Evolutionary conservation across 192 early-diverging fungal species (phyloP), one percentile per base, ranked within the genome.

Genomic region (Backusella luteola): DNA sequence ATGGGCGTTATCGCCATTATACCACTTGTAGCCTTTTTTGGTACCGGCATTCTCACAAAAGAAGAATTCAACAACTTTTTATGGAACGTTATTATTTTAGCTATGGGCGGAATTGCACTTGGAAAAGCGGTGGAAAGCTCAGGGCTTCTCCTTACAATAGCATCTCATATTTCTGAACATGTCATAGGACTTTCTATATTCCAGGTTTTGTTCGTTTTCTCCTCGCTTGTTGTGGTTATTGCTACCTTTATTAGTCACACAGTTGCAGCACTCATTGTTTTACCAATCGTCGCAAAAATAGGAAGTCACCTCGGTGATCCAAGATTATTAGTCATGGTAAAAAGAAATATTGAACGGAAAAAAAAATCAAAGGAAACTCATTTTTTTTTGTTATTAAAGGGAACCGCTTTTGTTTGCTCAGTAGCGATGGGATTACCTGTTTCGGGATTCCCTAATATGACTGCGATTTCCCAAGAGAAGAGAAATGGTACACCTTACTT

Each of bases 361-460:
- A 23, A 56, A 7, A 56, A 34, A 76, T 79, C 73, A 34, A 12
- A 74, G 23, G 9, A 59, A 8, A 12, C 56, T 59, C 8, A 59
- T 59, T 59, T 19, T n/a, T 49, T 26, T 3, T 59, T 56, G 1
- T 4, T 12, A 59, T 12, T 38, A 59, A 76, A 88, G 84, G 88
- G 88, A 29, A 74, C 91, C 67, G 94, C 94, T 21, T 83, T 97
- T 32, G 91, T 97, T 87, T 95, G 94, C 63, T 95, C 93, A 3
- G 93, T 90, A 9, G 96, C 94, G 8, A 96, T 96, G 95, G 94
- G 93, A 0, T 84, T 98, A 15, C 96, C 97, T 3, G 95, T 98
- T 11, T 96, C 94, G 0, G 95, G 95, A 0, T 98, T 97, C 84
- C 97, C 97, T 3, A 98, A 98, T 75, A 97, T 98, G 96, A 97